A percentile compares a stretch with the other conserved stretches of the same genome.
These are phyloP conservation scores for Aspergillus sp. DNA, from an alignment of 2,329 filamentous ascomycete genomes.

Conservation along the genomic window DNA sequence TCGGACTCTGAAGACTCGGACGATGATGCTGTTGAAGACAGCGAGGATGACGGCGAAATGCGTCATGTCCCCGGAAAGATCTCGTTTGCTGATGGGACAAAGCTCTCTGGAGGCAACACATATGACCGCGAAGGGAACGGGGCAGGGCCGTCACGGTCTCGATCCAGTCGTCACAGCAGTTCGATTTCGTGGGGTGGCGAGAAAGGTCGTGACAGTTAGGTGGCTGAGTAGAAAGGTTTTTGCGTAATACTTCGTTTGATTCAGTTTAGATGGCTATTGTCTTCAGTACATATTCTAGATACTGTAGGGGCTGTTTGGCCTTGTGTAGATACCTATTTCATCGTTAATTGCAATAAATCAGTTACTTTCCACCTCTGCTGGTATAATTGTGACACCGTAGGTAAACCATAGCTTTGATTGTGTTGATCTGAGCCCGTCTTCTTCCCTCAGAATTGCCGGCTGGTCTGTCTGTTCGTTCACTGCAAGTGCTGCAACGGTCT, in stretches of 20 bases:
- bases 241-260: background rate
- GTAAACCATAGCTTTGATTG: background rate
- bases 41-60: constrained; percentile 23
- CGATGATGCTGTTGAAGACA: constrained; percentile 21
- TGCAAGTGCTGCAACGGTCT: background rate
- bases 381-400: background rate
- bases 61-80: constrained; percentile 26
- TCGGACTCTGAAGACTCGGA: constrained; percentile 31
- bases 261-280: background rate
- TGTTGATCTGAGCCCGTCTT: background rate
- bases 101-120: constrained; percentile 24
- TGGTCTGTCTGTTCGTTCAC: background rate
- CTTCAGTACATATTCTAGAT: constrained; percentile 10
- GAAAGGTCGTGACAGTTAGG: constrained; percentile 30
- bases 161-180: constrained; percentile 21
- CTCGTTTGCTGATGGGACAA: constrained; percentile 35
- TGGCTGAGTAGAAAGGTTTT: background rate
- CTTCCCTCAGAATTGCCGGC: background rate
- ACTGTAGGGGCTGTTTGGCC: constrained; percentile 7
- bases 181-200: constrained; percentile 45
- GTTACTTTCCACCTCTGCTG: background rate
- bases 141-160: constrained; percentile 14
- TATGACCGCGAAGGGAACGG: constrained; percentile 14
- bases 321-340: constrained; percentile 11
- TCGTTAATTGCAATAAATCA: background rate